Base-by-base conservation (phyloP, 495 filamentous ascomycete genomes). In the Daldinia loculata region DNA sequence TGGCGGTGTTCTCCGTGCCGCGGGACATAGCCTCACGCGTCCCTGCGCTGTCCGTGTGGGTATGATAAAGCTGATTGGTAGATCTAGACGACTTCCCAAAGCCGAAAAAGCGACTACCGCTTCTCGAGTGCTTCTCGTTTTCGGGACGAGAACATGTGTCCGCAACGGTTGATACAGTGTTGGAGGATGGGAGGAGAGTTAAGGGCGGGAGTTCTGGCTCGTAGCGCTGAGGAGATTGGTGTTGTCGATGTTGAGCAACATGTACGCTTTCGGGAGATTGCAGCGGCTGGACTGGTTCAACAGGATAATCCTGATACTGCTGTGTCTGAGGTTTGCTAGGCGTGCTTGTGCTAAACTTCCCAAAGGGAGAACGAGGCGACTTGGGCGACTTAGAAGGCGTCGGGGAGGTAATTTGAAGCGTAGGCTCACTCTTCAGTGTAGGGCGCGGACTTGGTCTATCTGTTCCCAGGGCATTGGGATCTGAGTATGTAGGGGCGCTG, bases 281-380 rank as follows among this genome's bases (percentile, higher is more conserved):
- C 69, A 77, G 72, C 17, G 72, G 67, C 56, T 78, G 78, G 55
- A 55, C 30, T 56, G 67, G 76, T 70, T 77, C 78, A 66, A 65
- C 64, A 64, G 59, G 65, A 56, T 75, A 77, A 41, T 76, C 24
- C 59, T 75, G 72, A n/a, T 67, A 51, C 27, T 74, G 75, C 19
- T 68, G 75, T 50, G 70, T 56, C 22, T 72, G 65, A n/a, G 73
- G 67, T 48, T 63, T 60, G 58, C 66, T 74, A 12, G 52, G 12
- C 19, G 62, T 65, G 39, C 41, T 59, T 30, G 69, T 76, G 71
- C 70, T 80, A 75, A 81, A 81, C 36, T 76, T 77, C 56, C 80
- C 76, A 70, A 86, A 83, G 7, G 85, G 85, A 19, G 85, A 86
- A 69, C 79, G 84, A 59, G 85, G 85, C 22, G 84, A 85, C 70